These are phyloP conservation scores for Saitozyma sp. DNA, from an alignment of 768 basidiomycete species.

Conservation along the genomic window DNA sequence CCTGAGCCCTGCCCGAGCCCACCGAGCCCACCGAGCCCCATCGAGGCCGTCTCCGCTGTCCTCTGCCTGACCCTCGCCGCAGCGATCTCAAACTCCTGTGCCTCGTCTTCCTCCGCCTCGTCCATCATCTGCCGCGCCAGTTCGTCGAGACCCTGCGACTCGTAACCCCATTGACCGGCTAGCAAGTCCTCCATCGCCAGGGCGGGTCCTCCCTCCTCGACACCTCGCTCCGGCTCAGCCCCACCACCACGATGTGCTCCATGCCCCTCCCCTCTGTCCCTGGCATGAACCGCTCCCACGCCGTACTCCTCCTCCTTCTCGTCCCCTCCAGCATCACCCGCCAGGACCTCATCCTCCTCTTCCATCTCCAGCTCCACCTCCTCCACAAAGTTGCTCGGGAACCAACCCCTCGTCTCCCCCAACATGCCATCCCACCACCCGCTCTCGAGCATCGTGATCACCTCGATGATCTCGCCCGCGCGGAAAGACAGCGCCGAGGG, in stretches of 20 bases:
- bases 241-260: conserved; percentile 2
- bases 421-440: conserved; percentile 99
- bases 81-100: background rate
- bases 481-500: conserved; percentile 83
- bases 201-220: background rate
- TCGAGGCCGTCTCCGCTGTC: background rate
- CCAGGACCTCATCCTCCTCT: conserved; percentile 46
- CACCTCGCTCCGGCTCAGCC: background rate
- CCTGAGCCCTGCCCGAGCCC: too few relatives aligned
- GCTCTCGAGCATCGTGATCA: conserved; percentile 82
- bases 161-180: conserved; percentile 18
- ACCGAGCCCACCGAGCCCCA: too few relatives aligned
- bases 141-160: conserved; percentile 25
- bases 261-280: conserved; percentile 53
- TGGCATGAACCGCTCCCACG: conserved; percentile 59
- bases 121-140: conserved; percentile 40
- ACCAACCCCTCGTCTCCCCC: conserved; percentile 78
- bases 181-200: background rate
- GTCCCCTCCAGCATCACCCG: background rate
- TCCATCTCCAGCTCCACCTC: conserved; percentile 57
- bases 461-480: conserved; percentile 87
- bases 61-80: too few relatives aligned
- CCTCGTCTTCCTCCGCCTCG: conserved; percentile 11
- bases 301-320: conserved; percentile 55
- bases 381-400: conserved; percentile 90